Evolutionary conservation across 2,329 filamentous ascomycete species (phyloP), one percentile per base, ranked within the genome.

Genomic region (Aureobasidium sp.): DNA sequence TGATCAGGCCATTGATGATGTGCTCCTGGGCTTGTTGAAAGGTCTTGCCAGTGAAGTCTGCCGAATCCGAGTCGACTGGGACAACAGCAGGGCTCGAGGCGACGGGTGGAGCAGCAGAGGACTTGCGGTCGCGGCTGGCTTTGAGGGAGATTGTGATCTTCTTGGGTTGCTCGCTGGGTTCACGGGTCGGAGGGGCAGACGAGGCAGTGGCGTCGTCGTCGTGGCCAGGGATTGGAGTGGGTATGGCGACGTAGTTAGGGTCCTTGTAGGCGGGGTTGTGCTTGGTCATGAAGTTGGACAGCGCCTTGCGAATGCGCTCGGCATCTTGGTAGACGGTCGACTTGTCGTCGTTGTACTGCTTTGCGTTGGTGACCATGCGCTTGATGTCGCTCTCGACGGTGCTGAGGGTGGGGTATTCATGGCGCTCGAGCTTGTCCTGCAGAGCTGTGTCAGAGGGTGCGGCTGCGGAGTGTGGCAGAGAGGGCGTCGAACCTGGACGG

Each of bases 11-110:
- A 60, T 87, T 84, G 4, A 96, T 78, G 62, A 96, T 85, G 77
- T 91, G 90, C 67, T 95, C 90, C 71, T 96, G 91, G 0, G 91
- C 91, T 70, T 91, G 82, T 71, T 95, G 90, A 70, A 96, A 93
- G 11, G 73, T 86, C 54, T 92, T 83, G 5, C 87, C 88, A 61
- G 85, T 83, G 72, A 90, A 93, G 1, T 83, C 79, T 40, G 68
- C 65, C 7, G 54, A 42, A 19, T 37, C 40, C 17, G 40, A 39
- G 8, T 35, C 22, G 9, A 48, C 42, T 17, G 37, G 19, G 19
- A 22, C 40, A 14, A 19, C 11, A 3, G 53, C 53, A 9, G 53
- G 53, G 29, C 53, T 58, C 5, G 47, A 40, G 6, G 48, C 44
- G 31, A 24, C 48, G 14, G 19, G 29, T 0, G 60, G 35, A 15